phyloP scores from a whole-genome alignment of 495 filamentous ascomycete species.

The Hypoxylon lenormandii region DNA sequence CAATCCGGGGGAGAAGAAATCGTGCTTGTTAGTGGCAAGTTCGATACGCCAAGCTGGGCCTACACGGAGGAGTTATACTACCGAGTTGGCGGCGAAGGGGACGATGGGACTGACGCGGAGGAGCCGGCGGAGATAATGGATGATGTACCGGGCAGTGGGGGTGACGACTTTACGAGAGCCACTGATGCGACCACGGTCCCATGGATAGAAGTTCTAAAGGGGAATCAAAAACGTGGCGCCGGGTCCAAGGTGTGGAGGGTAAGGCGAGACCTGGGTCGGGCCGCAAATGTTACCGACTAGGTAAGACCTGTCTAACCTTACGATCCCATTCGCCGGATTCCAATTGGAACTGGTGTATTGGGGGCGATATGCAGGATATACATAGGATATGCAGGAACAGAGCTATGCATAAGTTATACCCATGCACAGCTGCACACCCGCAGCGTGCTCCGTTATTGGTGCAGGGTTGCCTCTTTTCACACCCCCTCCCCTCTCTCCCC shows the following conservation, averaged over 20 bases:
- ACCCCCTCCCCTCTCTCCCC: background rate
- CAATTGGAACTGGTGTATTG: background rate
- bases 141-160: constrained; percentile 16
- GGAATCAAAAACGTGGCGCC: constrained; percentile 61
- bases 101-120: constrained; percentile 34
- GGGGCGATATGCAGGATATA: constrained; percentile 5
- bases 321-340: background rate
- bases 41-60: constrained; percentile 70
- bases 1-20: constrained; percentile 52
- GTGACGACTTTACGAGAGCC: constrained; percentile 13
- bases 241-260: constrained; percentile 68
- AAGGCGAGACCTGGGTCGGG: constrained; percentile 64
- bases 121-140: constrained; percentile 35
- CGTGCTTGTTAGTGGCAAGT: constrained; percentile 68
- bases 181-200: constrained; percentile 51
- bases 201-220: constrained; percentile 66
- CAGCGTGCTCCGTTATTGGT: constrained; percentile 12
- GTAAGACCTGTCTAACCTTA: background rate
- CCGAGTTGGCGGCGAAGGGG: constrained; percentile 34
- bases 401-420: background rate
- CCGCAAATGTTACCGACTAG: constrained; percentile 25
- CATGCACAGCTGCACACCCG: background rate
- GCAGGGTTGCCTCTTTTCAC: background rate
- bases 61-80: constrained; percentile 65
- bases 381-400: constrained; percentile 11